A percentile compares a stretch with the other conserved stretches of the same genome.
Evolutionary conservation across 257 asterid genomes (phyloP).

Genomic region (Solanum medicagineum): DNA sequence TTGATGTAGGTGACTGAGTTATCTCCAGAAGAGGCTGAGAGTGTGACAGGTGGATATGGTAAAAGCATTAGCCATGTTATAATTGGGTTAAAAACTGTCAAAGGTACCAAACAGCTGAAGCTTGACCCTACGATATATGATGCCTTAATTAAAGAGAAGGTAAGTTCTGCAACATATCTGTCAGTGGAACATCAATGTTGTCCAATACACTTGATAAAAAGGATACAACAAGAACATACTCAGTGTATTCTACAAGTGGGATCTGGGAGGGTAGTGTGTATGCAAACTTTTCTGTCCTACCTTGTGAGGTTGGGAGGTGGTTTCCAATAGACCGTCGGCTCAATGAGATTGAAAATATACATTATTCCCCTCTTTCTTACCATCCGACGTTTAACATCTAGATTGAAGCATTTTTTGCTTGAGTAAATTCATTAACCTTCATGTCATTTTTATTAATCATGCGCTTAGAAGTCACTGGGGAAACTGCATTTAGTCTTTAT

Average conservation of each 20-base stretch:
- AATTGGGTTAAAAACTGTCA: slow-evolving; percentile 88
- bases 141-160: slow-evolving; percentile 93
- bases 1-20: slow-evolving; percentile 72
- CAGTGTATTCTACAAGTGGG: no score
- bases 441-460: not conserved
- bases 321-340: no score
- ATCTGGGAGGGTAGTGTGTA: no score
- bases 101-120: slow-evolving; percentile 92
- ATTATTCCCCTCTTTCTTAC: not conserved
- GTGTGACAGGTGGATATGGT: slow-evolving; percentile 91
- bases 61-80: slow-evolving; percentile 85
- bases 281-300: no score
- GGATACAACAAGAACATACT: not conserved
- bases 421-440: not conserved
- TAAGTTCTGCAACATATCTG: not conserved
- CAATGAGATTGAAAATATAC: not conserved
- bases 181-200: not conserved
- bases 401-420: not conserved
- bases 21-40: slow-evolving; percentile 91
- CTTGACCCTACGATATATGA: slow-evolving; percentile 92
- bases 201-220: not conserved
- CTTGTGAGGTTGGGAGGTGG: no score
- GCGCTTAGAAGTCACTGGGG: not conserved
- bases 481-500: not conserved
- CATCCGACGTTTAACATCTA: not conserved